Percentiles rank a stretch among this genome's conserved stretches.
These are phyloP conservation scores for Gaeumannomyces tritici DNA, from an alignment of 2,329 filamentous ascomycete genomes.

Conservation along the genomic window DNA sequence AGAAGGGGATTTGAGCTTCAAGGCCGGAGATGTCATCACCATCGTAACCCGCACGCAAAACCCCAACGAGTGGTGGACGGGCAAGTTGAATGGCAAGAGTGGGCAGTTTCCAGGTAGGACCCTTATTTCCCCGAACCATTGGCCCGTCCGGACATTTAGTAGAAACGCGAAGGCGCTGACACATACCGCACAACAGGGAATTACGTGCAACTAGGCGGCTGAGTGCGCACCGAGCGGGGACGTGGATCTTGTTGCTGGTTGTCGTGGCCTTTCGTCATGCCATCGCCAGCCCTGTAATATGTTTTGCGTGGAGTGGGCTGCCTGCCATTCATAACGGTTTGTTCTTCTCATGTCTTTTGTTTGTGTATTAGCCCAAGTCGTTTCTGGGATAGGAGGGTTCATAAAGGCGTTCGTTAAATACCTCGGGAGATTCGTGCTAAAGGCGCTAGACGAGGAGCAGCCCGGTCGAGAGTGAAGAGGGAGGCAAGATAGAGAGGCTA, in stretches of 20 bases:
- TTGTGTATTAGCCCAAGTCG: background rate
- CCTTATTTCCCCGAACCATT: no score
- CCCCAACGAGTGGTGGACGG: slow-evolving; percentile 96
- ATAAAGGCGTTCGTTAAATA: background rate
- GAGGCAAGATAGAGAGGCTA: background rate
- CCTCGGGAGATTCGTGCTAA: background rate
- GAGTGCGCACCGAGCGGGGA: background rate
- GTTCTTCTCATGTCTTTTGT: background rate
- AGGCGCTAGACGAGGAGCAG: background rate
- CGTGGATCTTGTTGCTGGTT: no score
- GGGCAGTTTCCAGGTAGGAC: slow-evolving; percentile 89
- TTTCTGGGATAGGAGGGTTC: background rate
- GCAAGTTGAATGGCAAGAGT: slow-evolving; percentile 66
- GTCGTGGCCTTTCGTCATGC: background rate
- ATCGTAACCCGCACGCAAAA: slow-evolving; percentile 77
- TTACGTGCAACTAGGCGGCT: slow-evolving; percentile 33
- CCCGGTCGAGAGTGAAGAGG: background rate
- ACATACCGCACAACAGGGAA: slow-evolving; percentile 23
- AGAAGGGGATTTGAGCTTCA: slow-evolving; percentile 87
- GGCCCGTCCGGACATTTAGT: background rate
- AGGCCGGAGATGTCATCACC: slow-evolving; percentile 80
- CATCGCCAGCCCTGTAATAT: background rate
- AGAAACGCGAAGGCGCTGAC: background rate
- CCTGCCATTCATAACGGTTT: background rate
- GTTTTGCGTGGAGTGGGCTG: background rate